phyloP scores from a whole-genome alignment of 352 stramenopile genomes.

The Phytophthora idaei region DNA sequence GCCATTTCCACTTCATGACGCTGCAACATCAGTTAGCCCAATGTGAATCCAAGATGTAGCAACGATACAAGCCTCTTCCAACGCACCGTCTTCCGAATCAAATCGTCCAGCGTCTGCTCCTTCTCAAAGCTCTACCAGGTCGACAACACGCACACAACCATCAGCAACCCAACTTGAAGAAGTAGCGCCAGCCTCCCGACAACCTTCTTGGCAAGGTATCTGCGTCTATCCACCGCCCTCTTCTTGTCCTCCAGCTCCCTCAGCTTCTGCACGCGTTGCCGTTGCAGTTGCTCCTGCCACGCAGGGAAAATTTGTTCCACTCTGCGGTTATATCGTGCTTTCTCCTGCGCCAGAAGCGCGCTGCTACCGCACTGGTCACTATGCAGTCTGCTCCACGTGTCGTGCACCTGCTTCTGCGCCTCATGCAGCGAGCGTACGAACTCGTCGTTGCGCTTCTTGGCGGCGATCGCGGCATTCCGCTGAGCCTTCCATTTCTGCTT shows the following conservation, averaged over 20 bases:
- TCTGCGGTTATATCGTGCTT: constrained; percentile 58
- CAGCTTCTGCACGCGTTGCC: constrained; percentile 57
- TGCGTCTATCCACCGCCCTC: constrained; percentile 63
- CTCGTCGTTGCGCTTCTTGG: constrained; percentile 70
- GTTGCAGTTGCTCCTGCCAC: constrained; percentile 75
- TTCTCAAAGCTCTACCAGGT: constrained; percentile 80
- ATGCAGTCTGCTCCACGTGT: constrained; percentile 44
- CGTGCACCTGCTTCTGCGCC: constrained; percentile 57
- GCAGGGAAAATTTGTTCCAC: constrained; percentile 73
- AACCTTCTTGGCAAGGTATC: constrained; percentile 75
- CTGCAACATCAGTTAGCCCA: constrained; percentile 27
- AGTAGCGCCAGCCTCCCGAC: constrained; percentile 17
- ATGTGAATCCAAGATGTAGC: background rate
- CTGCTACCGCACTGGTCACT: constrained; percentile 50
- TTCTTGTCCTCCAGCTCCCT: constrained; percentile 78
- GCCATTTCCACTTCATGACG: constrained; percentile 75
- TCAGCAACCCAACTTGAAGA: background rate
- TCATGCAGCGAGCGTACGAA: constrained; percentile 58
- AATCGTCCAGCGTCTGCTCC: constrained; percentile 67
- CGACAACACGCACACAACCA: background rate
- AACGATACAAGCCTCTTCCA: background rate
- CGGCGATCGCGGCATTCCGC: constrained; percentile 41
- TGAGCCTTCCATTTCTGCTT: constrained; percentile 70
- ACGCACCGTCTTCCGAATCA: constrained; percentile 73
- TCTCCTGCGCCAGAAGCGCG: constrained; percentile 62